phyloP scores from a whole-genome alignment of 495 filamentous ascomycete genomes.

The Friedmanniomyces simplex region DNA sequence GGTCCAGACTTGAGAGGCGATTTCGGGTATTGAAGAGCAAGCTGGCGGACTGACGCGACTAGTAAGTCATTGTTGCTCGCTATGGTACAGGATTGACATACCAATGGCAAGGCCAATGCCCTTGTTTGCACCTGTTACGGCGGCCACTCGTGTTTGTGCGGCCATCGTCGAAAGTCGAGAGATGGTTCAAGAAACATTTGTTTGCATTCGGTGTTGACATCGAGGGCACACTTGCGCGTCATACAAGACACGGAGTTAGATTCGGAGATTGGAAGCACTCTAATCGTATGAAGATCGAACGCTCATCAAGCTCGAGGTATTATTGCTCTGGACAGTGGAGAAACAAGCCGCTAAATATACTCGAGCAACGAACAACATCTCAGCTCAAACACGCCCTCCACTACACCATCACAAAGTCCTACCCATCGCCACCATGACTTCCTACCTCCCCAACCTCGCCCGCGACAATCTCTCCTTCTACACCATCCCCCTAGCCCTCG shows the following conservation, averaged over 20 bases:
- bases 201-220: too few species aligned
- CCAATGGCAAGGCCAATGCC: constrained; percentile 30
- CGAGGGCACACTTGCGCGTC: too few species aligned
- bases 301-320: too few species aligned
- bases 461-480: constrained; percentile 41
- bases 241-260: not conserved
- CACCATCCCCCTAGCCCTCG: constrained; percentile 34
- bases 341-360: not conserved
- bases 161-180: constrained; percentile 1
- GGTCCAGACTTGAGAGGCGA: constrained; percentile 35
- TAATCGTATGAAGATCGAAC: too few species aligned
- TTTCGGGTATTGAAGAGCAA: constrained; percentile 39
- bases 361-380: not conserved
- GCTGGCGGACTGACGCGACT: constrained; percentile 35
- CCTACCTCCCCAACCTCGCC: constrained; percentile 37
- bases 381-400: not conserved
- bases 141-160: constrained; percentile 22
- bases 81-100: not conserved
- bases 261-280: not conserved
- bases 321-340: not conserved
- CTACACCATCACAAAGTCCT: not conserved
- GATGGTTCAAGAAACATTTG: too few species aligned
- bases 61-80: too few species aligned
- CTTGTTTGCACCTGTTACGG: constrained; percentile 39
- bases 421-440: constrained; percentile 28